Conservation (phyloP, 1,139 yeast genomes). For the Candida pseudoviswanathii region DNA sequence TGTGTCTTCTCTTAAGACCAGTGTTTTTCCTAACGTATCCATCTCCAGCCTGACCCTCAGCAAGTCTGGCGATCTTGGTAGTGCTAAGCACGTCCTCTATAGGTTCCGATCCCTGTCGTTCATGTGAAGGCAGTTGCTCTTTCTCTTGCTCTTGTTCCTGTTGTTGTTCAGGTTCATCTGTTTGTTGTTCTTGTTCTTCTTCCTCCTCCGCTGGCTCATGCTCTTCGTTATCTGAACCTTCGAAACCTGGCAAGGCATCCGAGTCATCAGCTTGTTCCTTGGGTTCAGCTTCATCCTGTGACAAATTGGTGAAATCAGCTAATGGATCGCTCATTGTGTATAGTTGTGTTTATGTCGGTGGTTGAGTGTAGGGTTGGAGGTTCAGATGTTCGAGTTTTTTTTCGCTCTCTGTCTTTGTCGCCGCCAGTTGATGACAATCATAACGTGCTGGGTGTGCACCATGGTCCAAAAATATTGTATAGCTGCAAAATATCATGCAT, state of each 20-base stretch:
- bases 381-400: slow-evolving; percentile 1
- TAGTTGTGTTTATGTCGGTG: neutral
- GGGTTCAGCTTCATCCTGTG: slow-evolving; percentile 15
- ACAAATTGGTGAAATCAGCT: slow-evolving; percentile 16
- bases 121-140: too few relatives aligned
- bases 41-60: neutral
- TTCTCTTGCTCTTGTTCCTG: slow-evolving; percentile 10
- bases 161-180: slow-evolving; percentile 8
- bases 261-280: slow-evolving; percentile 1
- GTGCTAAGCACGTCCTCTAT: slow-evolving; percentile 6
- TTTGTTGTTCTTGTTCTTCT: slow-evolving; percentile 8
- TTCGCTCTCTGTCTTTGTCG: neutral
- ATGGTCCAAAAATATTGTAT: neutral
- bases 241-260: slow-evolving; percentile 1
- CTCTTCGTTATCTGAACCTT: slow-evolving; percentile 5
- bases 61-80: neutral
- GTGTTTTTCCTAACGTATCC: neutral
- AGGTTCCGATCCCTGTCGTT: slow-evolving; percentile 6
- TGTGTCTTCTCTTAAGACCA: neutral
- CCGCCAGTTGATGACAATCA: neutral
- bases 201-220: slow-evolving; percentile 7
- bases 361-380: neutral
- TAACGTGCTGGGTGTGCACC: neutral
- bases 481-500: slow-evolving; percentile 1
- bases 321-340: slow-evolving; percentile 16